Evolutionary conservation across 805 yeast genomes (phyloP).

Genomic region (Saturnispora mendoncae): DNA sequence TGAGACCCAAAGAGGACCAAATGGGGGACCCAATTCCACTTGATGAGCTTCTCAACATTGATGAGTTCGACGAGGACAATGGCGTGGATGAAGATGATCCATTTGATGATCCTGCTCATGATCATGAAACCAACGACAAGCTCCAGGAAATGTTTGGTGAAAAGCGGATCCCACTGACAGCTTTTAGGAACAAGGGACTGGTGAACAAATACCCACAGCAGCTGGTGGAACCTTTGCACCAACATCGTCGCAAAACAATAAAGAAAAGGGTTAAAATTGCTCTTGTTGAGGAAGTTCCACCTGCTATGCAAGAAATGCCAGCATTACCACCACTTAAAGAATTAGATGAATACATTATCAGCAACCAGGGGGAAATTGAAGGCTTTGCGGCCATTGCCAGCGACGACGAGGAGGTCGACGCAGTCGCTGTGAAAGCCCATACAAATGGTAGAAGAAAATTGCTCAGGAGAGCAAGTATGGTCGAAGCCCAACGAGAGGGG

Average conservation of each 20-base stretch:
- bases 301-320: too few relatives aligned
- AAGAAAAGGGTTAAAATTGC: constrained; percentile 2
- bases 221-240: constrained; percentile 10
- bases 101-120: constrained; percentile 13
- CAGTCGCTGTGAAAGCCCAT: background rate
- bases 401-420: constrained; percentile 3
- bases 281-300: background rate
- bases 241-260: background rate
- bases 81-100: constrained; percentile 12
- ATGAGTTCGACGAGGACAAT: constrained; percentile 61
- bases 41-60: constrained; percentile 81
- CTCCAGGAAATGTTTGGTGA: constrained; percentile 18
- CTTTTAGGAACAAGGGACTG: constrained; percentile 76
- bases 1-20: constrained; percentile 3
- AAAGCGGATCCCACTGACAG: constrained; percentile 71
- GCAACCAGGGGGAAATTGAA: constrained; percentile 7
- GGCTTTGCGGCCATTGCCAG: constrained; percentile 9
- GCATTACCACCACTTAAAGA: too few relatives aligned
- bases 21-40: constrained; percentile 30
- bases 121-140: constrained; percentile 9
- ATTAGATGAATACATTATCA: constrained; percentile 6
- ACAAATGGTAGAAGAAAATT: constrained; percentile 13
- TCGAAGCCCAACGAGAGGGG: constrained; percentile 71
- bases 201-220: constrained; percentile 14
- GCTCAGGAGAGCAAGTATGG: constrained; percentile 57